Base-by-base conservation (phyloP, 768 basidiomycete genomes). In the Coprinellus micaceus region DNA sequence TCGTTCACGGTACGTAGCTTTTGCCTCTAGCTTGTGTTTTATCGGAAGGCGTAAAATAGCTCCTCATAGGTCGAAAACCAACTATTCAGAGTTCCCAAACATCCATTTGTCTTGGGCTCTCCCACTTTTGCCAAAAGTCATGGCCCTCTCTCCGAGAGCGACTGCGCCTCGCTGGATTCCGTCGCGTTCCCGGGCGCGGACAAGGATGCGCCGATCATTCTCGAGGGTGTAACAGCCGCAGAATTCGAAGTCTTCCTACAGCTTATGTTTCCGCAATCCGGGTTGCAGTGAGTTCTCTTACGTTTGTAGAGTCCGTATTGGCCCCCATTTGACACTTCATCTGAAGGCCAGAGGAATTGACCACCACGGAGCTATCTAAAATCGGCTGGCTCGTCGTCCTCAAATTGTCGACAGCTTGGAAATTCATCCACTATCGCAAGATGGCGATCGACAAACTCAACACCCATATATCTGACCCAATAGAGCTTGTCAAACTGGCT, bases 361-460 rank as follows among this genome's bases (percentile, higher is more conserved):
- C n/a, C n/a, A n/a, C 48, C 10, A 11, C 28, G 15, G 37, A 2
- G 11, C 49, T 64, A 2, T 58, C 49, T 5, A 59, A 61, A 19
- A 64, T 68, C 9, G 66, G 66, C 41, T 77, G 78, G 79, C 60
- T 70, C 17, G 65, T 71, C 0, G 66, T 74, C 28, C 59, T 76
- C n/a, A 73, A 73, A 57, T 61, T 78, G 21, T 64, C 77, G 11
- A 70, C 61, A 6, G 70, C 72, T 63, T 79, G 77, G 73, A 59
- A 65, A 36, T 74, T 74, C 50, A 59, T 64, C 17, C 48, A 56
- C 15, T 48, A 75, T 30, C 66, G 72, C 29, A 55, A 60, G 19
- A 54, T 64, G 29, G 73, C 74, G 7, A 63, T 74, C 13, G 19
- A 66, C 3, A 51, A 63, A 2, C 63, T 79, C 1, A 26, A 30